phyloP scores from a whole-genome alignment of 2,329 filamentous ascomycete genomes.

The Diaporthe helianthi region DNA sequence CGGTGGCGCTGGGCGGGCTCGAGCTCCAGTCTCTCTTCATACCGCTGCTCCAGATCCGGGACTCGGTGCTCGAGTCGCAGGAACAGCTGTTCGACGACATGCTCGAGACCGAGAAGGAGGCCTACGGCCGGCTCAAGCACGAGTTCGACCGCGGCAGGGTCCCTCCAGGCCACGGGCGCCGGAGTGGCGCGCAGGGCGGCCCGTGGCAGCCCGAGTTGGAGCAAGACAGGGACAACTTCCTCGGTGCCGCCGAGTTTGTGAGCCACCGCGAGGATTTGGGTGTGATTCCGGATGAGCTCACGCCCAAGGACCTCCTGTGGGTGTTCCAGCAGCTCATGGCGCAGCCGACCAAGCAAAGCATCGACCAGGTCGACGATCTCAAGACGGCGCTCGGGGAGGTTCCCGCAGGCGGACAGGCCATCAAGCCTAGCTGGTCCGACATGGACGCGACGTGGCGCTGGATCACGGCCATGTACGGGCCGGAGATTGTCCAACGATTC shows the following conservation, averaged over 20 bases:
- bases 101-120: slow-evolving; percentile 44
- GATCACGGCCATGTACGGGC: slow-evolving; percentile 53
- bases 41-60: slow-evolving; percentile 48
- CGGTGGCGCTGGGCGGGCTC: slow-evolving; percentile 53
- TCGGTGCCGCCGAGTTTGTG: slow-evolving; percentile 53
- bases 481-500: slow-evolving; percentile 52
- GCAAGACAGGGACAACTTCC: slow-evolving; percentile 48
- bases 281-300: slow-evolving; percentile 38
- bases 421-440: slow-evolving; percentile 39
- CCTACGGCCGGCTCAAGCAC: slow-evolving; percentile 46
- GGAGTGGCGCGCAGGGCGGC: slow-evolving; percentile 35
- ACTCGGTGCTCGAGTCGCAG: slow-evolving; percentile 43
- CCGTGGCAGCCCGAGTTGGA: slow-evolving; percentile 42
- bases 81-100: slow-evolving; percentile 43
- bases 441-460: slow-evolving; percentile 56
- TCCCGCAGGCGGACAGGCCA: not conserved
- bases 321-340: slow-evolving; percentile 48
- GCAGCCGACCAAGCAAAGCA: slow-evolving; percentile 41
- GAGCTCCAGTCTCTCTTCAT: slow-evolving; percentile 56
- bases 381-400: slow-evolving; percentile 32
- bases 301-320: slow-evolving; percentile 38
- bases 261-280: slow-evolving; percentile 50
- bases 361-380: slow-evolving; percentile 40
- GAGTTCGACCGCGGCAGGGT: slow-evolving; percentile 44
- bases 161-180: slow-evolving; percentile 12